Evolutionary conservation across 176 grass and related monocot genomes (phyloP), one percentile per base, ranked within the genome.

Genomic region (sorghum (Sorghum bicolor)): DNA sequence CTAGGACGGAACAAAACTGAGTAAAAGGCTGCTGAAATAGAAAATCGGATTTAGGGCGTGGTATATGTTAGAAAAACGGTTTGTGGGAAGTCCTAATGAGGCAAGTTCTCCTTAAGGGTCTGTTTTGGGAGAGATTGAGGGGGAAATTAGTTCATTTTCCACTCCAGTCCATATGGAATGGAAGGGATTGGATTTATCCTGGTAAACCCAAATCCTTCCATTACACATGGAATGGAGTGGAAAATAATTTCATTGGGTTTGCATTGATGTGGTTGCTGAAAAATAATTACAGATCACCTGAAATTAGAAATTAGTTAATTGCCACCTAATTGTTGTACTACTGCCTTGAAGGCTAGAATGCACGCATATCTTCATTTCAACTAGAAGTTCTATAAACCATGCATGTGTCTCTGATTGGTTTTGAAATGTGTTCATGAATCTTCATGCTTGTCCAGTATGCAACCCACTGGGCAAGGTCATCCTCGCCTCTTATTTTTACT

Each of bases 181-280:
- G 48, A 52, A 52, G 48, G 50, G 50, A 50, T 55, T 55, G 50
- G 19, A 55, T 55, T 55, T 55, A 22, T 55, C 50, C 50, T 55
- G 17, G 20, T 52, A 52, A 52, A 52, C 50, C 19, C 50, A 22
- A 22, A 8, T 55, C 6, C 50, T 55, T 55, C 6, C 50, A 55
- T 55, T 55, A 55, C 50, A 55, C 17, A 22, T 55, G 50, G 50
- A 55, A 19, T 55, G 50, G 19, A 22, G 19, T 55, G 6, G 50
- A 55, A 55, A 22, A 55, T 55, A 20, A 55, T 55, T 55, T 71
- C 31, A 16, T 7, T 43, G 22, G 11, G 53, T 24, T 16, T 71
- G 39, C 17, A 39, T 85, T 81, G 24, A 69, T 81, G 30, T 85
- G 14, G 45, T 50, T 50, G 45, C 45, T 50, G 45, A 50, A 50